Conservation (phyloP, 805 yeast species). For the Nakazawaea anatomiae region DNA sequence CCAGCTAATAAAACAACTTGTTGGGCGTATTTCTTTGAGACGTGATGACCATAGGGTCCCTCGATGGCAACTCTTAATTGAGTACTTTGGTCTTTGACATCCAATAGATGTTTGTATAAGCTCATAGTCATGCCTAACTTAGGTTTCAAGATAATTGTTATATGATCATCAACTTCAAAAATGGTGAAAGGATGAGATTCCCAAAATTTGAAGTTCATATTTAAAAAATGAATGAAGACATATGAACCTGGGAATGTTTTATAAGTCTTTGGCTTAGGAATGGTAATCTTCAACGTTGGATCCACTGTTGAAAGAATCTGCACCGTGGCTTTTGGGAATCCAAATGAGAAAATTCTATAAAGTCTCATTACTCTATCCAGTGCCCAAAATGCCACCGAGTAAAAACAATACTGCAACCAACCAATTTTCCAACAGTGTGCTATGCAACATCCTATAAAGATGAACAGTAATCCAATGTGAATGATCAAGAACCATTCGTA, state of each 20-base stretch:
- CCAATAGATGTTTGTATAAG: slow-evolving; percentile 23
- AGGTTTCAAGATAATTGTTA: slow-evolving; percentile 39
- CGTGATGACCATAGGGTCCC: slow-evolving; percentile 48
- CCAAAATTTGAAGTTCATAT: slow-evolving; percentile 38
- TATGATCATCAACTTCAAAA: slow-evolving; percentile 25
- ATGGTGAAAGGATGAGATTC: slow-evolving; percentile 63
- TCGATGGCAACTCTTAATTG: slow-evolving; percentile 37
- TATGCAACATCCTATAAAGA: slow-evolving; percentile 43
- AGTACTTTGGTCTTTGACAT: slow-evolving; percentile 21
- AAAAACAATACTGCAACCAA: slow-evolving; percentile 34
- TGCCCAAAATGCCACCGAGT: slow-evolving; percentile 33
- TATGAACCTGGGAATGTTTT: slow-evolving; percentile 51
- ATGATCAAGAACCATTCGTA: slow-evolving; percentile 39
- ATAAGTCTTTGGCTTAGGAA: slow-evolving; percentile 43
- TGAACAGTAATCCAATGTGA: slow-evolving; percentile 38
- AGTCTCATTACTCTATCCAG: slow-evolving; percentile 34
- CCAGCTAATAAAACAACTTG: slow-evolving; percentile 44
- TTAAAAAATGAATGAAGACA: slow-evolving; percentile 44
- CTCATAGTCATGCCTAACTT: slow-evolving; percentile 44
- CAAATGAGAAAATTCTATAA: slow-evolving; percentile 23
- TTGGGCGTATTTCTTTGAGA: slow-evolving; percentile 34
- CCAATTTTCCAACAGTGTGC: slow-evolving; percentile 34
- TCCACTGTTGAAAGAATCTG: slow-evolving; percentile 12
- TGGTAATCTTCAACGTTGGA: slow-evolving; percentile 16
- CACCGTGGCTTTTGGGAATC: slow-evolving; percentile 17